Conservation (phyloP, 768 basidiomycete species). For the Mycena chlorophos region DNA sequence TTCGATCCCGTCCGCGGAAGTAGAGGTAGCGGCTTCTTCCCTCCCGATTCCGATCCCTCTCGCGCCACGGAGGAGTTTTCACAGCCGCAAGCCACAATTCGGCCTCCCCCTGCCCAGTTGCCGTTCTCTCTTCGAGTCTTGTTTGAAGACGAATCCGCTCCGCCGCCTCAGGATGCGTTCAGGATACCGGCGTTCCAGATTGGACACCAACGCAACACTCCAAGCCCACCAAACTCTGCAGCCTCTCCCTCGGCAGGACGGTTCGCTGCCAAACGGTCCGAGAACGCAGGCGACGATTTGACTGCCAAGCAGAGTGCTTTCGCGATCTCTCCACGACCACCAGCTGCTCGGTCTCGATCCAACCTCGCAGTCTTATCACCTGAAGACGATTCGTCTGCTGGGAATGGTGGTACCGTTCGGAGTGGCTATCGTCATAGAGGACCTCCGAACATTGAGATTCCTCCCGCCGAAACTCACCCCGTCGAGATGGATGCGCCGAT, state of each 20-base stretch:
- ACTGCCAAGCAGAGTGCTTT: conserved; percentile 52
- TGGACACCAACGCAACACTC: conserved; percentile 27
- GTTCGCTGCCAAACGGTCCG: conserved; percentile 33
- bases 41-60: conserved; percentile 2
- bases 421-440: conserved; percentile 23
- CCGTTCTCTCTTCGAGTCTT: conserved; percentile 78
- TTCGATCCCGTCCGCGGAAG: conserved; percentile 83
- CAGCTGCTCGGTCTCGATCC: conserved; percentile 33
- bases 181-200: conserved; percentile 40
- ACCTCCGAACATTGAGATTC: conserved; percentile 42
- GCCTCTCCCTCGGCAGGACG: conserved; percentile 31
- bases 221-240: conserved; percentile 25
- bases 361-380: conserved; percentile 31
- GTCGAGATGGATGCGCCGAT: conserved; percentile 17
- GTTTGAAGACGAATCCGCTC: conserved; percentile 62
- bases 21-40: conserved; percentile 33
- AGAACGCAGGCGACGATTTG: conserved; percentile 40
- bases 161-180: conserved; percentile 39
- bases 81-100: conserved; percentile 23
- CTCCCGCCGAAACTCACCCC: conserved; percentile 26
- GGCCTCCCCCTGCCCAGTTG: conserved; percentile 36
- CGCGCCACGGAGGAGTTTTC: background rate
- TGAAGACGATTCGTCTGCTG: conserved; percentile 28
- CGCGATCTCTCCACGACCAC: conserved; percentile 52
- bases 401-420: conserved; percentile 2